Evolutionary conservation across 345 rosid genomes (phyloP), one percentile per base, ranked within the genome.

Genomic region (Eucalyptus albens): DNA sequence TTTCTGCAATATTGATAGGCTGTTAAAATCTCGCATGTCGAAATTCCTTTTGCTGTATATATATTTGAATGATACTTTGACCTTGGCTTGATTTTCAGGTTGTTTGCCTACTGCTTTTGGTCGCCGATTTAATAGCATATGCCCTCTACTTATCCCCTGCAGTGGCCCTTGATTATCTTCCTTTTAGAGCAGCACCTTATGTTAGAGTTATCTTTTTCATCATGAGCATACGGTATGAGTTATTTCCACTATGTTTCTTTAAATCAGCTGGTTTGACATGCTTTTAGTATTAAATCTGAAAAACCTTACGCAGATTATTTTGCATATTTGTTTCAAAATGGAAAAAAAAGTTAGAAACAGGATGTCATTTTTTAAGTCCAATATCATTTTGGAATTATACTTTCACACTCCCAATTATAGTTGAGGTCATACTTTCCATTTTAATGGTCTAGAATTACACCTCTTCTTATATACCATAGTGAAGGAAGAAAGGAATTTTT

Each of bases 181-280:
- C 99, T 24, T 89, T 96, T 88, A 94, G 99, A 90, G 91, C 95
- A 88, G 99, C 99, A 27, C 99, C 98, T 42, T 97, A 98, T 72
- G 92, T 96, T 89, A 94, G 99, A 93, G 99, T 98, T 90, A 89
- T 95, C 87, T 59, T 97, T 91, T 95, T 98, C 92, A 93, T 96
- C 92, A 94, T 96, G 86, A 94, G 92, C 93, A 94, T 95, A 62
- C 96, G 99, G 99, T 98, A 97, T 62, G 45, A 37, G 55, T 86
- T 49, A 51, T 53, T 14, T 53, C 49, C 67, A 22, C 53, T 3
- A 17, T 87, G 24, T 44, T 62, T 15, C 53, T 47, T 55, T 15
- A 59, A 37, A 31, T 8, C 12, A 26, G 69, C 15, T 62, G 29
- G 51, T n/a, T 72, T 33, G 69, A 72, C 82, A 19, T 37, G 15